Conservation (phyloP, 106 monocot species). For the Acorus calamus region DNA sequence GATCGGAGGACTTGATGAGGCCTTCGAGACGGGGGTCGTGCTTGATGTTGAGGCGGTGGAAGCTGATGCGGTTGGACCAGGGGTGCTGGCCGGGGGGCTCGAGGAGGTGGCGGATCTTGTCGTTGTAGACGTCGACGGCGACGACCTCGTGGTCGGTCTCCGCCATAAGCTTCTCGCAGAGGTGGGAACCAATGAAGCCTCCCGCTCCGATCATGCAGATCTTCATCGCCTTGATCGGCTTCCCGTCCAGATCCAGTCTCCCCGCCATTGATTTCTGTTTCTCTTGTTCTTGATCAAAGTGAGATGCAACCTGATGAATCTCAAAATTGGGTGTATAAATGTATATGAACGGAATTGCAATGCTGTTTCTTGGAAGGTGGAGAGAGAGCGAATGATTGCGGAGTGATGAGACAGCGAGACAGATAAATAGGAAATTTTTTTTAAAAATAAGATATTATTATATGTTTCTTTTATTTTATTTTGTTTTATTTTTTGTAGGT, state of each 20-base stretch:
- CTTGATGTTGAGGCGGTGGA: conserved; percentile 81
- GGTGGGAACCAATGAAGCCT: conserved; percentile 68
- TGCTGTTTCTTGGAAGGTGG: no score
- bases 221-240: conserved; percentile 38
- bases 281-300: no score
- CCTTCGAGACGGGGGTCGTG: conserved; percentile 63
- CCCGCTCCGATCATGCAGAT: conserved; percentile 79
- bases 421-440: no score
- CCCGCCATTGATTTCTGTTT: not conserved
- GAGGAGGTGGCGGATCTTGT: conserved; percentile 62
- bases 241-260: conserved; percentile 50
- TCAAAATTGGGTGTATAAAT: no score
- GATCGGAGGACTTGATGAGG: conserved; percentile 68
- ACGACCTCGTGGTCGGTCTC: conserved; percentile 58
- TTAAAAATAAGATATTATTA: no score
- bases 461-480: no score
- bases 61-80: conserved; percentile 46
- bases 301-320: no score
- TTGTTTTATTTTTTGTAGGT: no score
- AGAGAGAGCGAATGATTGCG: no score
- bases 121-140: conserved; percentile 60
- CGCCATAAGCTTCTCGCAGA: conserved; percentile 60
- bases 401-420: no score
- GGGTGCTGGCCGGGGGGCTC: conserved; percentile 17
- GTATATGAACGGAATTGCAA: no score